These are phyloP conservation scores for Xylaria sp. DNA, from an alignment of 2,329 filamentous ascomycete species.

Conservation along the genomic window DNA sequence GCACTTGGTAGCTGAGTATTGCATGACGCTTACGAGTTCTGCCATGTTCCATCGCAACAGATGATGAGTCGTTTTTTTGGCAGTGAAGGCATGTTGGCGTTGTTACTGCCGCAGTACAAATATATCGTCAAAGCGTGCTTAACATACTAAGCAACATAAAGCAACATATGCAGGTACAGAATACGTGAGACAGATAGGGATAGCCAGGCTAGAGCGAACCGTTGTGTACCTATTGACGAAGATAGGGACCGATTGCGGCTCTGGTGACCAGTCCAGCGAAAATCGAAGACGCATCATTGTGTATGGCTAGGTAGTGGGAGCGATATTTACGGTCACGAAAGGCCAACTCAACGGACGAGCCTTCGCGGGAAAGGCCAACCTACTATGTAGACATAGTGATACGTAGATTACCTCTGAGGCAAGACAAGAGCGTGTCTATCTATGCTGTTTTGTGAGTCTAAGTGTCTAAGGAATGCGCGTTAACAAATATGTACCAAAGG, in stretches of 20 bases:
- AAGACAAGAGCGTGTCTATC: not conserved
- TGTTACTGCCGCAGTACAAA: not conserved
- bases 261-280: not conserved
- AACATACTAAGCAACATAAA: not conserved
- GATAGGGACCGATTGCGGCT: not conserved
- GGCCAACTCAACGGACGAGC: not conserved
- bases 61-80: constrained; percentile 54
- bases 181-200: not conserved
- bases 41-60: constrained; percentile 61
- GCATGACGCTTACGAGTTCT: constrained; percentile 48
- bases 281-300: not conserved
- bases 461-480: not conserved
- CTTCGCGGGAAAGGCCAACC: not conserved
- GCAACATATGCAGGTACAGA: not conserved
- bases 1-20: not conserved
- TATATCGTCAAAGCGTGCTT: too few species aligned
- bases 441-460: not conserved
- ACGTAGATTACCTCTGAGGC: not conserved
- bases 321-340: not conserved
- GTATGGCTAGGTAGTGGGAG: not conserved
- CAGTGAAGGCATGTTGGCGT: constrained; percentile 5
- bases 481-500: not conserved
- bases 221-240: not conserved
- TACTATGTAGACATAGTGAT: too few species aligned
- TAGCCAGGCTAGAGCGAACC: not conserved